phyloP scores from a whole-genome alignment of 2,329 filamentous ascomycete species.

The Diaporthe citrichinensis region DNA sequence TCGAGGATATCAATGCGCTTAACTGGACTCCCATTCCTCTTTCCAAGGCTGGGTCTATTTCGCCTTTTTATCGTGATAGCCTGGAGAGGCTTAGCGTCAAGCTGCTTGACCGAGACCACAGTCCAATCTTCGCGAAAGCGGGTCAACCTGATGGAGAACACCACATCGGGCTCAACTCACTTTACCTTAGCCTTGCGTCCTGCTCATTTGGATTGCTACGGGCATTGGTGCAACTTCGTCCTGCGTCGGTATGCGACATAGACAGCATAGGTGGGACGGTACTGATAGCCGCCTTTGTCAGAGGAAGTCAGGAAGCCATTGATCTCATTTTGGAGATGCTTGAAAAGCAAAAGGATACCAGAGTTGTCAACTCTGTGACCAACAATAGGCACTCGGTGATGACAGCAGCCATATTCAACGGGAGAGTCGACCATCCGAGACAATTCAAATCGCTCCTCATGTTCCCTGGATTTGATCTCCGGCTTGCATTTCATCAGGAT shows the following conservation, averaged over 20 bases:
- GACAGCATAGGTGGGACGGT: background rate
- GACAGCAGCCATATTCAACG: background rate
- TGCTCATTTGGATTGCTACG: background rate
- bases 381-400: background rate
- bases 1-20: background rate
- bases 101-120: background rate
- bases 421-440: background rate
- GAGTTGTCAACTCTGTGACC: background rate
- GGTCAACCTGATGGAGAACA: background rate
- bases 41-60: background rate
- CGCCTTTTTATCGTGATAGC: background rate
- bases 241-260: background rate
- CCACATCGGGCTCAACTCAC: background rate
- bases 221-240: background rate
- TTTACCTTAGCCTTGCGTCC: background rate
- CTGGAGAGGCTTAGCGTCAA: background rate
- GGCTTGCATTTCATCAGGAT: background rate
- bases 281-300: background rate
- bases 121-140: background rate
- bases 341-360: background rate
- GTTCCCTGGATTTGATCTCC: background rate
- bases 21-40: background rate
- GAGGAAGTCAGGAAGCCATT: background rate
- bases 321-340: background rate
- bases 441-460: background rate